Percentiles rank a stretch among this genome's conserved stretches.
Evolutionary conservation across 108 stramenopile genomes (phyloP).

Genomic region (Pseudonitzschia multiseries): DNA sequence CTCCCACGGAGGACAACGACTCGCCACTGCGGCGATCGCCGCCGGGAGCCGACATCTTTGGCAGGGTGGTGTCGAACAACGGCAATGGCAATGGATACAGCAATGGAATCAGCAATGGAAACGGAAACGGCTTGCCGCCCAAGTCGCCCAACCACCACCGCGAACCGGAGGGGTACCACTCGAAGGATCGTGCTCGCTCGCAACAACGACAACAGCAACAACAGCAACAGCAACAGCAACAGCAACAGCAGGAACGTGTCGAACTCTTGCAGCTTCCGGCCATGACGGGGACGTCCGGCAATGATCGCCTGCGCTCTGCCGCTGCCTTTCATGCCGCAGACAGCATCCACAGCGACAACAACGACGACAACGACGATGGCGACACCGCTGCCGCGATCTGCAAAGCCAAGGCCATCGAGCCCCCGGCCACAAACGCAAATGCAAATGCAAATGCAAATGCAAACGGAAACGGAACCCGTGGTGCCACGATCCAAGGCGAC

Average conservation of each 20-base stretch:
- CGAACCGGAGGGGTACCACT: too few species aligned
- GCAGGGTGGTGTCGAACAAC: too few species aligned
- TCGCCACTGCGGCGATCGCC: neutral
- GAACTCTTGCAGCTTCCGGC: neutral
- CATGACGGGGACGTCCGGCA: neutral
- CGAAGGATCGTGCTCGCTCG: neutral
- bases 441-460: too few species aligned
- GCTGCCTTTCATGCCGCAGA: too few species aligned
- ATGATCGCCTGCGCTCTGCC: neutral
- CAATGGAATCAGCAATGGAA: neutral
- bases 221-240: neutral
- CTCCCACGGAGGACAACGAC: neutral
- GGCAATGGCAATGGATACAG: neutral
- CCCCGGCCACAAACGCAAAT: neutral
- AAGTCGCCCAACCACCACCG: too few species aligned
- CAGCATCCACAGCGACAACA: too few species aligned
- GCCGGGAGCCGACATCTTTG: too few species aligned
- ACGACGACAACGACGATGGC: too few species aligned
- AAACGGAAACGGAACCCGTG: too few species aligned
- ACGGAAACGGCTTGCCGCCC: too few species aligned
- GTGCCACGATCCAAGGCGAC: neutral
- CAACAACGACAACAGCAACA: constrained; percentile 2
- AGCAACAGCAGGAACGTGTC: neutral
- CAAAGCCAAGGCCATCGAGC: neutral
- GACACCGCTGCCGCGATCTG: too few species aligned